Evolutionary conservation across 768 basidiomycete species (phyloP), one percentile per base, ranked within the genome.

Genomic region (Gloeophyllum trabeum): DNA sequence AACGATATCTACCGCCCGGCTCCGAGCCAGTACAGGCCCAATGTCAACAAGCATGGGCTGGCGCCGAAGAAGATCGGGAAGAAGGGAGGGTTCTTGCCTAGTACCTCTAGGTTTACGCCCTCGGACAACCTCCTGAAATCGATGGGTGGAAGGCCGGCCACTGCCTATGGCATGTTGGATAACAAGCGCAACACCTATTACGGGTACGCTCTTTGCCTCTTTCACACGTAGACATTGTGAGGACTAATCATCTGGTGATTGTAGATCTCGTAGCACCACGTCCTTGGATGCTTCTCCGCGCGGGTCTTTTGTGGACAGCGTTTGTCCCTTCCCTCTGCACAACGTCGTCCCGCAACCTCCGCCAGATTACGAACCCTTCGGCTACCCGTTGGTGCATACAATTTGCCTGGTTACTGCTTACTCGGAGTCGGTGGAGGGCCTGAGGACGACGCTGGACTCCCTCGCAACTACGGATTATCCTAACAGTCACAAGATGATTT

Each of bases 391-490:
- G 38, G 84, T 78, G 1, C 90, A 98, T 61, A 82, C 88, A 4
- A 93, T 98, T 51, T 89, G 90, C 54, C 79, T 98, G 36, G 96
- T 99, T 47, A 99, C 96, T 1, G 96, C 96, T 1, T 99, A 99
- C 60, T 96, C 94, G 0, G 96, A 99, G 61, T 93, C 90, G 3
- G 72, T 93, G 18, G 93, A 96, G 59, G 96, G 96, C 65, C 69
- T 99, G 1, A 77, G 94, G 28, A 99, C 96, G 14, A 99, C 96
- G 0, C 70, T 99, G n/a, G 96, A 99, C 61, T 97, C 96, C 1
- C 74, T 99, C 32, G 91, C 93, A 5, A 98, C 96, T 3, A 97
- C 94, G 23, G 94, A 98, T 61, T 99, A 97, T 57, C 94, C 96
- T 24, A 97, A 97, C 63, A 87, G 83, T 50, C 96, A 99, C 69